A percentile compares a stretch with the other conserved stretches of the same genome.
phyloP scores from a whole-genome alignment of 495 filamentous ascomycete genomes.

The Daldinia childiae region DNA sequence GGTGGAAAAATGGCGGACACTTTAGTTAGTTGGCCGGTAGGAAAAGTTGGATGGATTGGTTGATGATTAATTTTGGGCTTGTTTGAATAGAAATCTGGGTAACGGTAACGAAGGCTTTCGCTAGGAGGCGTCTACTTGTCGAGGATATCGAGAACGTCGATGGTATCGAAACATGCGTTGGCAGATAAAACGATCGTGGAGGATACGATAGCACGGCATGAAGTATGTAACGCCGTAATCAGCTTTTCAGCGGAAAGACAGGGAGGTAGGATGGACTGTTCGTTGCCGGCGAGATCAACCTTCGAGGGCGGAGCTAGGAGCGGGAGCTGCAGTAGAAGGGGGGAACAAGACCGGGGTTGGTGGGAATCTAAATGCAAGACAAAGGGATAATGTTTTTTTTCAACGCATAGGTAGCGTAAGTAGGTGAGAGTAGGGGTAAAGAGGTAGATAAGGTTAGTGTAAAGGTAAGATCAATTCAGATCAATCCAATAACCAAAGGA shows the following conservation, averaged over 20 bases:
- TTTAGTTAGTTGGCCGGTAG: constrained; percentile 3
- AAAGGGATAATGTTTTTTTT: constrained; percentile 34
- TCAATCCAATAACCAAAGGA: not conserved
- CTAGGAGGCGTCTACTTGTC: constrained; percentile 34
- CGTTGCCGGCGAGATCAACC: constrained; percentile 41
- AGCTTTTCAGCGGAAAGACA: constrained; percentile 22
- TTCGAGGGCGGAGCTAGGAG: constrained; percentile 33
- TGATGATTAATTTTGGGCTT: constrained; percentile 21
- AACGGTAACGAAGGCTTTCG: not conserved
- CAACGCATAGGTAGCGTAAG: constrained; percentile 5
- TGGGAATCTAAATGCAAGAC: constrained; percentile 39
- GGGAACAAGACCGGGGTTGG: constrained; percentile 16
- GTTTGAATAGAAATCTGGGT: constrained; percentile 1
- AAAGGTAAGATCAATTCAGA: not conserved
- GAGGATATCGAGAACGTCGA: constrained; percentile 26
- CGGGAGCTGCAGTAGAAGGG: constrained; percentile 40
- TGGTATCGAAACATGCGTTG: constrained; percentile 32
- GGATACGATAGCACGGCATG: constrained; percentile 39
- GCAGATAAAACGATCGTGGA: constrained; percentile 35
- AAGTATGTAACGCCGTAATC: constrained; percentile 41
- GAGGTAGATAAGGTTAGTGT: constrained; percentile 3
- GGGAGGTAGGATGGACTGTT: constrained; percentile 27
- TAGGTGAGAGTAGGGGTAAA: not conserved
- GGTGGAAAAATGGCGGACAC: constrained; percentile 4
- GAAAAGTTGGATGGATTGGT: constrained; percentile 22